Base-by-base conservation (phyloP, 1,284 basidiomycete species). In the Puccinia polysora region DNA sequence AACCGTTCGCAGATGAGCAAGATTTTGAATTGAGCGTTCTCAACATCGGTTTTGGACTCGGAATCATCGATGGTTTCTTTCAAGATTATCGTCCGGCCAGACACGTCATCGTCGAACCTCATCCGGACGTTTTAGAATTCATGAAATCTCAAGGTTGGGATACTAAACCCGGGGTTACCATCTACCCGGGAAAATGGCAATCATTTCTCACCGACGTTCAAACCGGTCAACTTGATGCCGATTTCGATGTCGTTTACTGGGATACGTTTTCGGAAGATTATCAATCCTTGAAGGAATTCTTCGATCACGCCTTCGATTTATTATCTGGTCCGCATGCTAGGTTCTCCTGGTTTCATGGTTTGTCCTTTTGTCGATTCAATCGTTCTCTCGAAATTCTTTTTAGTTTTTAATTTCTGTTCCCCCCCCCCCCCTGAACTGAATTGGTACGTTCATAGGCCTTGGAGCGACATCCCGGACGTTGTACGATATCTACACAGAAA, bases 31-130 rank as follows among this genome's bases (percentile, higher is more conserved):
- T 71, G n/a, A 40, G 40, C 58, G 49, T 63, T 4, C 28, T 71
- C 5, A 71, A 71, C 38, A 59, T 71, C 23, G 68, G 68, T 2
- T 71, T 71, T n/a, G 68, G 68, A 4, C 38, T 71, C 5, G 68
- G 68, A 4, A 36, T 71, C 5, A 47, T 71, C 25, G 68, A 71
- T 43, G 12, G 28, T 20, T 62, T 50, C 47, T 34, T 71, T n/a
- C 68, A 71, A 50, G 50, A 50, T 4, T 52, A 50, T 30, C 25
- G 70, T 0, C 90, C 90, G 0, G 79, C 83, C 2, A 82, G 86
- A 40, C 96, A 99, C 79, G 87, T 91, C 73, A 96, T 99, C 76
- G 88, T 97, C 75, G 96, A 99, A 81, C 87, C 95, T 0, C 96
- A 99, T 78, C 89, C 90, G 0, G 90, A 96, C 77, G 94, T 97